Conservation (phyloP, 176 grass and related monocot species). For the Miscanthus lutarioriparius region DNA sequence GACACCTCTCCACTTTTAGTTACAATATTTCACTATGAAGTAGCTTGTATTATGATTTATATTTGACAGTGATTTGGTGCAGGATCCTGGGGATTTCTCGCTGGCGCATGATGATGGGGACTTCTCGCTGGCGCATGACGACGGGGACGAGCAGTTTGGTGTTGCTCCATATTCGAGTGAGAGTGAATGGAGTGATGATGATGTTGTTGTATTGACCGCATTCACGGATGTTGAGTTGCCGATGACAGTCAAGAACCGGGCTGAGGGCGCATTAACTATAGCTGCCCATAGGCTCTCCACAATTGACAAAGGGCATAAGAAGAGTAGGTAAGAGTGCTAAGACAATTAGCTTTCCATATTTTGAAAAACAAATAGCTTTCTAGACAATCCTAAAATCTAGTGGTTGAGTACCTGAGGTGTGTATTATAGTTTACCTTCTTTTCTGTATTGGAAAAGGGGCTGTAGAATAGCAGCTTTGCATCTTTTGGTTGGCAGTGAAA, state of each 20-base stretch:
- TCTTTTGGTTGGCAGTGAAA: neutral
- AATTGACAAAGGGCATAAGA: slow-evolving; percentile 41
- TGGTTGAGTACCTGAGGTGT: neutral
- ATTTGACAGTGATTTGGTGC: slow-evolving; percentile 15
- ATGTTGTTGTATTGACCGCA: slow-evolving; percentile 49
- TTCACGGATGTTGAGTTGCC: slow-evolving; percentile 61
- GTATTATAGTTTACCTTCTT: neutral
- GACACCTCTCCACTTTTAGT: neutral
- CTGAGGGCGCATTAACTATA: slow-evolving; percentile 60
- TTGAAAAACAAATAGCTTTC: neutral
- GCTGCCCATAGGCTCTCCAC: slow-evolving; percentile 61
- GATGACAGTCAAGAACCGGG: slow-evolving; percentile 30
- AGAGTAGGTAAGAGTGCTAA: slow-evolving; percentile 47
- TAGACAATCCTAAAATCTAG: slow-evolving; percentile 14
- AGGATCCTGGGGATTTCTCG: slow-evolving; percentile 45
- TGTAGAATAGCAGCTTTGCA: neutral
- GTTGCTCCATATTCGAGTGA: slow-evolving; percentile 54
- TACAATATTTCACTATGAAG: neutral
- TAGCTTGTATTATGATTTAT: neutral
- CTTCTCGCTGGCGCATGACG: slow-evolving; percentile 22
- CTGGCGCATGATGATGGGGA: slow-evolving; percentile 24
- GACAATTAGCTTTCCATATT: neutral
- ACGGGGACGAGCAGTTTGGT: slow-evolving; percentile 23
- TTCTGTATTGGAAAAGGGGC: neutral
- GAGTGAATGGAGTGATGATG: slow-evolving; percentile 70